Evolutionary conservation across 257 asterid species (phyloP).

Genomic region (Fraxinus cuspidata): DNA sequence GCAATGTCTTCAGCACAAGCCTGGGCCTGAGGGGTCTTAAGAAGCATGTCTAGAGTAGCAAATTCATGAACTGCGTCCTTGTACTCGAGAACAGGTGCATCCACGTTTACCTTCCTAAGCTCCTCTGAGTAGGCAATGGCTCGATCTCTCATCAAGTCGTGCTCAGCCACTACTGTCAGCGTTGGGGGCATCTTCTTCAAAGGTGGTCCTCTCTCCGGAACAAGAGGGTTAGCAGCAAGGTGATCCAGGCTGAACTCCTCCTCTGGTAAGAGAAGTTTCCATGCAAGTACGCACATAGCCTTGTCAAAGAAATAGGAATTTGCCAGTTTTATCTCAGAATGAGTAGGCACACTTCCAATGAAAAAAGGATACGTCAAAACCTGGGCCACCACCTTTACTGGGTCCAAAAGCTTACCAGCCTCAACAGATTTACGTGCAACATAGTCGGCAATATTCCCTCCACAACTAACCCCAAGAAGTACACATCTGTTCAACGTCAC

Average conservation of each 20-base stretch:
- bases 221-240: constrained; percentile 82
- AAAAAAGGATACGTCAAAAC: constrained; percentile 94
- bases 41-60: constrained; percentile 85
- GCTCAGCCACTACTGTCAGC: constrained; percentile 84
- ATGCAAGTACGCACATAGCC: constrained; percentile 78
- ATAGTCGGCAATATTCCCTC: constrained; percentile 84
- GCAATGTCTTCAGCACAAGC: constrained; percentile 89
- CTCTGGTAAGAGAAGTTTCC: constrained; percentile 80
- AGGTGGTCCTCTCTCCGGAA: constrained; percentile 61
- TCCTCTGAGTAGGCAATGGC: constrained; percentile 94
- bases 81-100: constrained; percentile 85
- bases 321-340: constrained; percentile 75
- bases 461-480: constrained; percentile 95
- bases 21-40: constrained; percentile 85
- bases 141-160: constrained; percentile 91
- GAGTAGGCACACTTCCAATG: constrained; percentile 85
- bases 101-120: constrained; percentile 85
- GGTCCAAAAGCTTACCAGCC: constrained; percentile 74
- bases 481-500: constrained; percentile 64
- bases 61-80: constrained; percentile 91
- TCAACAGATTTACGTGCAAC: constrained; percentile 83
- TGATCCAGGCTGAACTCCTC: constrained; percentile 77
- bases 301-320: constrained; percentile 93
- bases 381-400: constrained; percentile 93
- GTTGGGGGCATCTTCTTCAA: constrained; percentile 88